phyloP scores from a whole-genome alignment of 768 basidiomycete species.

The Boletus edulis region DNA sequence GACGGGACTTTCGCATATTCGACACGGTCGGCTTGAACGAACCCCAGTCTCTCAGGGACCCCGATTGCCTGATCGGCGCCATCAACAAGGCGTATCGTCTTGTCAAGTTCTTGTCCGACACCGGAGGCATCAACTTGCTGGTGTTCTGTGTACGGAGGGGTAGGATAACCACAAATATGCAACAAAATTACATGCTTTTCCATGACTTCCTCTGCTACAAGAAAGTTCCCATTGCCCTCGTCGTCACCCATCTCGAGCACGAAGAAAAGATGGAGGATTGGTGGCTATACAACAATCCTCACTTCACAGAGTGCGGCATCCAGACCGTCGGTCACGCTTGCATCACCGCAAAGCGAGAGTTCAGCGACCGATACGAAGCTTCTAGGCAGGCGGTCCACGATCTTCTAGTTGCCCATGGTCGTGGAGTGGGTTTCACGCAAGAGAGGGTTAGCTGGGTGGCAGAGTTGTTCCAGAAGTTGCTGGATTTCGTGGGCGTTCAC shows the following conservation, averaged over 20 bases:
- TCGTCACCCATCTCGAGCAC: slow-evolving; percentile 36
- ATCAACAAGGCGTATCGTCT: slow-evolving; percentile 35
- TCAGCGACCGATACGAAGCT: slow-evolving; percentile 24
- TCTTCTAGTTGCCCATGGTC: slow-evolving; percentile 18
- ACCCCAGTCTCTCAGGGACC: slow-evolving; percentile 22
- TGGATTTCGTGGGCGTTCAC: slow-evolving; percentile 21
- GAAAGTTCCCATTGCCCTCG: slow-evolving; percentile 31
- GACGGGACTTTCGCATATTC: slow-evolving; percentile 26
- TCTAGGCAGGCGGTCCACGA: slow-evolving; percentile 23
- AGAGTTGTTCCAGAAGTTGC: slow-evolving; percentile 21
- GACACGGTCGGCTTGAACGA: slow-evolving; percentile 36
- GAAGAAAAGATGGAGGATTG: slow-evolving; percentile 35
- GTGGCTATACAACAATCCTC: slow-evolving; percentile 30
- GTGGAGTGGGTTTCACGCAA: slow-evolving; percentile 17
- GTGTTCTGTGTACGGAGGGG: slow-evolving; percentile 37
- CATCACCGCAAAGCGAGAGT: slow-evolving; percentile 31
- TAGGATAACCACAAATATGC: slow-evolving; percentile 27
- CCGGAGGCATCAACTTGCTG: slow-evolving; percentile 39
- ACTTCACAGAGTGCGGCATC: slow-evolving; percentile 24
- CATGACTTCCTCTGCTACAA: slow-evolving; percentile 32
- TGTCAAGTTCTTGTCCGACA: slow-evolving; percentile 27
- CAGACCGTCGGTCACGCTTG: slow-evolving; percentile 30
- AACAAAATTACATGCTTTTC: slow-evolving; percentile 33
- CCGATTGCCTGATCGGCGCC: slow-evolving; percentile 25
- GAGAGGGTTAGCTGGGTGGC: slow-evolving; percentile 25